A percentile compares a stretch with the other conserved stretches of the same genome.
These are phyloP conservation scores for Mortierella antarctica DNA, from an alignment of 192 early-diverging fungal genomes.

Conservation along the genomic window DNA sequence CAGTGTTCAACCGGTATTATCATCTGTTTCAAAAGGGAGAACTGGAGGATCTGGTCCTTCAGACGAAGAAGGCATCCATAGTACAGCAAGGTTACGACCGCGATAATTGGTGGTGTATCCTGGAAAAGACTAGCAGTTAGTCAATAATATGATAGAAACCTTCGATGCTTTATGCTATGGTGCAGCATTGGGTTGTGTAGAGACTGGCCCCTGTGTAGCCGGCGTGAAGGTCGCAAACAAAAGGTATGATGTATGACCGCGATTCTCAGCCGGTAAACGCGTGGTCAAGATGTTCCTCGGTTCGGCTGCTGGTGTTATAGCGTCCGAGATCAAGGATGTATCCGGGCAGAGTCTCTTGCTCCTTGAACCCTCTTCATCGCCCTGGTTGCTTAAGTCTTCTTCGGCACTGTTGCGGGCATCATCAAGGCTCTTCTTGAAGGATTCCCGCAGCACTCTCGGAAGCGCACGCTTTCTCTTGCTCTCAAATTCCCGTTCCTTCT, in stretches of 20 bases:
- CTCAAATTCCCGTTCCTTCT: constrained; percentile 46
- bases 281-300: constrained; percentile 66
- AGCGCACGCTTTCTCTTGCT: constrained; percentile 56
- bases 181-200: constrained; percentile 18
- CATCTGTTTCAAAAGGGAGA: constrained; percentile 92
- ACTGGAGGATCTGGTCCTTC: constrained; percentile 74
- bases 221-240: constrained; percentile 91
- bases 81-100: constrained; percentile 87
- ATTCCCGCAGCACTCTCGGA: constrained; percentile 25
- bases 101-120: constrained; percentile 95
- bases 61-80: constrained; percentile 65
- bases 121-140: constrained; percentile 55
- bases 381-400: too few relatives aligned
- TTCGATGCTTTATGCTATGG: too few relatives aligned
- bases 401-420: too few relatives aligned
- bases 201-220: constrained; percentile 14
- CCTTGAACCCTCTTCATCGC: too few relatives aligned
- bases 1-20: constrained; percentile 77
- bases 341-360: too few relatives aligned
- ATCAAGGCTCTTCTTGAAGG: neutral
- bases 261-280: constrained; percentile 66
- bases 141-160: neutral
- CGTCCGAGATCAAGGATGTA: neutral
- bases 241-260: constrained; percentile 95
- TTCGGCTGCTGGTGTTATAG: constrained; percentile 21